These are phyloP conservation scores for Aspergillus sp. DNA, from an alignment of 2,329 filamentous ascomycete genomes.

Conservation along the genomic window DNA sequence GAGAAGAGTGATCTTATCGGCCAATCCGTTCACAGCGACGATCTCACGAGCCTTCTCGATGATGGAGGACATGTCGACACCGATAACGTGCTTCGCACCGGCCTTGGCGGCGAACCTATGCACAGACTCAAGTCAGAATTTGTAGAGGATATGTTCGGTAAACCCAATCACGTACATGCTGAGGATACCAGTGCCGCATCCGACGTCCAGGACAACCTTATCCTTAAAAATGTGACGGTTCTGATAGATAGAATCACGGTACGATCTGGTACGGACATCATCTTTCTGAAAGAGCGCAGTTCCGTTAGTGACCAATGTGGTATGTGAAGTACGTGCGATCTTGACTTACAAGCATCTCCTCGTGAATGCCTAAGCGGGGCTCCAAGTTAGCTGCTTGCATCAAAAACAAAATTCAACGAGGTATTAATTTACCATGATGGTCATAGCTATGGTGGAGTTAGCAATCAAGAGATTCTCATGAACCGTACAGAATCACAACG, in stretches of 20 bases:
- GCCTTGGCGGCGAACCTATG: slow-evolving; percentile 92
- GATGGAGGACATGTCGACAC: slow-evolving; percentile 99
- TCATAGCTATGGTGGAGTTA: slow-evolving; percentile 70
- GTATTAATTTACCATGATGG: slow-evolving; percentile 75
- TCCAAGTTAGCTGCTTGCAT: slow-evolving; percentile 27
- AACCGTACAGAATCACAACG: slow-evolving; percentile 9
- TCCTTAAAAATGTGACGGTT: slow-evolving; percentile 93
- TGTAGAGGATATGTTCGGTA: slow-evolving; percentile 3
- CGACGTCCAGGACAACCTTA: slow-evolving; percentile 93
- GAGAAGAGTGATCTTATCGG: slow-evolving; percentile 93
- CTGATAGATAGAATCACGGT: slow-evolving; percentile 96
- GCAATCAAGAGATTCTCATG: slow-evolving; percentile 17
- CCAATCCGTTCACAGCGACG: slow-evolving; percentile 85
- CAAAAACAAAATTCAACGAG: slow-evolving; percentile 13
- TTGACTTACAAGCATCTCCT: slow-evolving; percentile 89
- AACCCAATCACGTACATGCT: slow-evolving; percentile 71
- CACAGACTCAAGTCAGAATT: slow-evolving; percentile 14
- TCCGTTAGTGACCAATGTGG: slow-evolving; percentile 4
- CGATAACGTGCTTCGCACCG: slow-evolving; percentile 96
- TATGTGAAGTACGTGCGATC: slow-evolving; percentile 5
- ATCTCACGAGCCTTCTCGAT: slow-evolving; percentile 98
- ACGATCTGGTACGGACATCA: slow-evolving; percentile 92
- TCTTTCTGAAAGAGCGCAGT: slow-evolving; percentile 68
- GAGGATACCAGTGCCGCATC: slow-evolving; percentile 95
- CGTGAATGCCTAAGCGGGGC: slow-evolving; percentile 73